These are phyloP conservation scores for Syzygium oleosum DNA, from an alignment of 345 rosid species.

Conservation along the genomic window DNA sequence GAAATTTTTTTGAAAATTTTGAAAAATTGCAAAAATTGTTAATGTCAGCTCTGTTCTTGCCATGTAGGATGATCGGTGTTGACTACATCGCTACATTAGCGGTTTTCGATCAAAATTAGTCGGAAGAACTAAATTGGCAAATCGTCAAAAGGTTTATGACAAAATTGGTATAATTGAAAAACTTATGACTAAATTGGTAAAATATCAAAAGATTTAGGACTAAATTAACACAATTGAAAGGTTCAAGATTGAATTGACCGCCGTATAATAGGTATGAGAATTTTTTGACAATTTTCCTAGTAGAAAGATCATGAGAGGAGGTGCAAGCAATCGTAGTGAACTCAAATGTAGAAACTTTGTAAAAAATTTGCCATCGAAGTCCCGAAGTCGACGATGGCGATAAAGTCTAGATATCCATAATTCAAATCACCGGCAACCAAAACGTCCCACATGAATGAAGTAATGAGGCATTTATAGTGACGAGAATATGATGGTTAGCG, in stretches of 20 bases:
- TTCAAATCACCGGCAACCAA: neutral
- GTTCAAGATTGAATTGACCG: no score
- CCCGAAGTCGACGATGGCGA: neutral
- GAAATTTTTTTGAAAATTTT: rapidly evolving
- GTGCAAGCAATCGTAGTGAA: no score
- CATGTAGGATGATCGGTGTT: rapidly evolving
- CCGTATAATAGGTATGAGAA: no score
- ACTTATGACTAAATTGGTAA: rapidly evolving
- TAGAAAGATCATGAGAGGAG: neutral
- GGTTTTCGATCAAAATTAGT: neutral
- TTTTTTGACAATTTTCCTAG: neutral
- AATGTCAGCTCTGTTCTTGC: rapidly evolving
- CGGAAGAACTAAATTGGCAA: neutral
- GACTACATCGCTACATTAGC: neutral
- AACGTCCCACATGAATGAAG: neutral
- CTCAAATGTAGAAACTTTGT: neutral
- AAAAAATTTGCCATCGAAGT: neutral
- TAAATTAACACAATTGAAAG: no score
- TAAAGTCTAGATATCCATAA: neutral
- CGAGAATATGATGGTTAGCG: neutral
- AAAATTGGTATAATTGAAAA: neutral
- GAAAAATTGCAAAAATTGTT: neutral
- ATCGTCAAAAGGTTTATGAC: neutral
- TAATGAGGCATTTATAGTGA: neutral
- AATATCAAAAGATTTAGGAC: rapidly evolving